phyloP scores from a whole-genome alignment of 1,284 basidiomycete genomes.

The Naganishia sp. region DNA sequence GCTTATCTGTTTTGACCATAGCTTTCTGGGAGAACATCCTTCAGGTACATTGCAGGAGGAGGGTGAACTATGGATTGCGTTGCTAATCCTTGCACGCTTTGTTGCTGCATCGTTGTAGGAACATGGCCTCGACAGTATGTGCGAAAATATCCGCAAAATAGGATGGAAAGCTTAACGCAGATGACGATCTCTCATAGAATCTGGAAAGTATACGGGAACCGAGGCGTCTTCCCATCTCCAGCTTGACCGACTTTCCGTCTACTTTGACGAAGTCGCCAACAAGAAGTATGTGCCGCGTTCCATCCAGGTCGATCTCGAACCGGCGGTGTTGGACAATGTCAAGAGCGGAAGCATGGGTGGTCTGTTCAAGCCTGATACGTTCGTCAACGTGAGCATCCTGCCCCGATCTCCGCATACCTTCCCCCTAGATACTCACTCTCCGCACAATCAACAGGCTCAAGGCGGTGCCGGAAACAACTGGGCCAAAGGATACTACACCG shows the following conservation, averaged over 20 bases:
- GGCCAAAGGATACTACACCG: conserved; percentile 61
- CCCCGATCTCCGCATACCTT: too few relatives aligned
- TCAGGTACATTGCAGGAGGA: conserved; percentile 7
- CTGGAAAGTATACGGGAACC: conserved; percentile 24
- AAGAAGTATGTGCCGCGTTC: conserved; percentile 83
- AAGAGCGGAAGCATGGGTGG: conserved; percentile 63
- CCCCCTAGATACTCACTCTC: conserved; percentile 27
- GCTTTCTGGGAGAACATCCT: conserved; percentile 29
- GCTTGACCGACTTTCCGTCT: conserved; percentile 88
- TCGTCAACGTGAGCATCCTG: conserved; percentile 41
- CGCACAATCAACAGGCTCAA: conserved; percentile 57
- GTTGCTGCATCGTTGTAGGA: not conserved
- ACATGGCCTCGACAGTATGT: conserved; percentile 27
- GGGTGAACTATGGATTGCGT: not conserved
- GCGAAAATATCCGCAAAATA: too few relatives aligned
- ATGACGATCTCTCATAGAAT: conserved; percentile 1
- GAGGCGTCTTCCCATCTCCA: conserved; percentile 75
- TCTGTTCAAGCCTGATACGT: conserved; percentile 62
- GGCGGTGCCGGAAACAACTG: conserved; percentile 63
- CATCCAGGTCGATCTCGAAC: conserved; percentile 90
- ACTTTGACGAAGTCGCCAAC: conserved; percentile 85
- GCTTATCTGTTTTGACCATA: not conserved
- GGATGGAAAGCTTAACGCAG: not conserved
- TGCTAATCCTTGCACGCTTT: not conserved
- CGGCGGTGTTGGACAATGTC: conserved; percentile 94